These are phyloP conservation scores for Pseudevernia furfuracea DNA, from an alignment of 495 filamentous ascomycete species.

Conservation along the genomic window DNA sequence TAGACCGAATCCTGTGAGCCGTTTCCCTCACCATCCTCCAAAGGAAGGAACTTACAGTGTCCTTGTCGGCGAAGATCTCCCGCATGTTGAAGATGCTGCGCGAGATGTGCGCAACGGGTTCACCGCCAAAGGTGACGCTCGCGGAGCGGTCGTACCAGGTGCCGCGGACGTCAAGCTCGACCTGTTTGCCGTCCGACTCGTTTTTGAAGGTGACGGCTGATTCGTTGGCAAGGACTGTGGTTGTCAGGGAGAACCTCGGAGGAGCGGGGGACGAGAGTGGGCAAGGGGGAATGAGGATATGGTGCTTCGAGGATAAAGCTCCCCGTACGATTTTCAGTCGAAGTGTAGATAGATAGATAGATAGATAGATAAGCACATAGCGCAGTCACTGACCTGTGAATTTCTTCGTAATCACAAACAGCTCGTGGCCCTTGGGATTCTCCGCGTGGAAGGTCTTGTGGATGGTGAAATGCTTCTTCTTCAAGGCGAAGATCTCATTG, in stretches of 20 bases:
- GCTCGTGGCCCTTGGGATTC: constrained; percentile 15
- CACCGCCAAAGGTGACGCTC: constrained; percentile 41
- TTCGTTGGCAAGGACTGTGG: constrained; percentile 39
- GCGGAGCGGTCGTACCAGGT: constrained; percentile 44
- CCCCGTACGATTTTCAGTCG: background rate
- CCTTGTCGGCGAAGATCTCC: constrained; percentile 47
- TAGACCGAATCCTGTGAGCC: background rate
- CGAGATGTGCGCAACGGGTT: constrained; percentile 46
- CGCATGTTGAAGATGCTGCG: constrained; percentile 47
- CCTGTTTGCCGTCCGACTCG: constrained; percentile 29
- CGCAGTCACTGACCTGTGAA: constrained; percentile 12
- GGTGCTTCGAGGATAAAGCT: background rate
- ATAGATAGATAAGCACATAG: background rate
- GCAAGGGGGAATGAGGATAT: background rate
- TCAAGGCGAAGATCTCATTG: constrained; percentile 19
- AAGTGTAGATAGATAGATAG: too few species aligned
- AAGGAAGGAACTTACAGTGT: constrained; percentile 33
- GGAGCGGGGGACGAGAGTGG: background rate
- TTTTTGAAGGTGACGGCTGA: constrained; percentile 43
- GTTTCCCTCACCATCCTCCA: background rate
- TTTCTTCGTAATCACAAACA: constrained; percentile 21
- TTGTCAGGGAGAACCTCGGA: background rate
- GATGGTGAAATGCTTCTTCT: constrained; percentile 20
- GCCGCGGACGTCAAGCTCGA: constrained; percentile 39
- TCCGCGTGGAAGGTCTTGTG: constrained; percentile 18